Evolutionary conservation across 441 rosid species (phyloP), one percentile per base, ranked within the genome.

Genomic region (Theobroma grandiflorum): DNA sequence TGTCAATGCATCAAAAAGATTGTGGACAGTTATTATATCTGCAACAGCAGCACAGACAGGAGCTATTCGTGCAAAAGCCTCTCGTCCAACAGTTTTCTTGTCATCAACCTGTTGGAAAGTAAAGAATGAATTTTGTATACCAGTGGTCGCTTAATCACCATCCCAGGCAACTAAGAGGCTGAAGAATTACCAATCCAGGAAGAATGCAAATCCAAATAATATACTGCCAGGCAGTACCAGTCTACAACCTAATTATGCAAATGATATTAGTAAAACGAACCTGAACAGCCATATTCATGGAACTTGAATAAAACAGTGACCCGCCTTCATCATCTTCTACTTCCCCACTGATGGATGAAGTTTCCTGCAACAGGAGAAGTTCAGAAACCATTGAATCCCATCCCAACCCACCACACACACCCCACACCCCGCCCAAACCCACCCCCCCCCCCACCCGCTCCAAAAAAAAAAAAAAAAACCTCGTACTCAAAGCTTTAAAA

Each of bases 21-120:
- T 95, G 84, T 87, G 91, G 82, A 87, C 96, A 31, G 95, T 94
- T 64, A 95, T 90, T 62, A 89, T 79, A 88, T 95, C 98, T 20
- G 99, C 96, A 87, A 95, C 82, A 73, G 86, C 91, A 82, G 91
- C 88, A 85, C 97, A 94, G 63, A 86, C 91, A 74, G 99, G 96
- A 84, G 98, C 97, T 52, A 95, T 94, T 80, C 96, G 89, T 33
- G 91, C 92, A 87, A 95, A 95, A 66, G 98, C 98, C 86, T 94
- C 98, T 38, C 69, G 91, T 40, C 95, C 93, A 68, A 94, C 92
- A 66, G 97, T 92, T 85, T 83, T 90, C 75, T 89, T 86, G 76
- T 95, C 91, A 85, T 91, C 94, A 78, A 94, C 99, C 99, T 95
- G 79, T 74, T 68, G 77, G 63, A 74, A 35, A 72, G 47, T 58